Percentiles rank a stretch among this genome's conserved stretches.
Evolutionary conservation across 2,329 filamentous ascomycete genomes (phyloP).

Genomic region (Aspergillus novoparasiticus): DNA sequence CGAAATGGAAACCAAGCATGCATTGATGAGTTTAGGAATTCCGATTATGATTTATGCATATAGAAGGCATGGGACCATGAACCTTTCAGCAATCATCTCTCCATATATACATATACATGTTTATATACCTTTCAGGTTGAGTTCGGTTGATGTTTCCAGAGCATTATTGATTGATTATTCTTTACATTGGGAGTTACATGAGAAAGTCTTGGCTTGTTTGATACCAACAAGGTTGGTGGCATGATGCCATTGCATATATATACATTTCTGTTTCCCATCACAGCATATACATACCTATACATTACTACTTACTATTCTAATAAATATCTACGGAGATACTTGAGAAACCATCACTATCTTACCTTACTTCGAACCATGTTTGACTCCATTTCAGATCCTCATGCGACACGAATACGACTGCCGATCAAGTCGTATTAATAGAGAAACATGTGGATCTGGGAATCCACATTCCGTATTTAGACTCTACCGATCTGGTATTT

Average conservation of each 20-base stretch:
- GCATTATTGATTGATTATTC: not conserved
- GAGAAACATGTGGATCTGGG: not conserved
- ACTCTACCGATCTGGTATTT: not conserved
- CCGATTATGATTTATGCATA: slow-evolving; percentile 19
- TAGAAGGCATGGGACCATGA: slow-evolving; percentile 12
- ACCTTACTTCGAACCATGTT: not conserved
- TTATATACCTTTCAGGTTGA: not conserved
- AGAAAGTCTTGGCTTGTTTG: not conserved
- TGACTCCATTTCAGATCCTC: not conserved
- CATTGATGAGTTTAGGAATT: slow-evolving; percentile 10
- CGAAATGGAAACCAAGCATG: slow-evolving; percentile 9
- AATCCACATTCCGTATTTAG: not conserved
- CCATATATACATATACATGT: not conserved
- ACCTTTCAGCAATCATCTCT: not conserved
- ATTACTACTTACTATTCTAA: not conserved
- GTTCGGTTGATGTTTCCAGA: not conserved
- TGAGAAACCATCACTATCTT: not conserved
- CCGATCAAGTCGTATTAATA: slow-evolving; percentile 2
- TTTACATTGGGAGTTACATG: slow-evolving; percentile 1
- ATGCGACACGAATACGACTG: slow-evolving; percentile 1
- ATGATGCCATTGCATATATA: not conserved
- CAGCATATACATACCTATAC: not conserved
- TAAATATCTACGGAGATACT: not conserved
- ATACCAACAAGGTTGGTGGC: not conserved
- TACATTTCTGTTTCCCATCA: not conserved